Percentiles rank a stretch among this genome's conserved stretches.
phyloP scores from a whole-genome alignment of 306 rosid species.

The Medicago arabica region DNA sequence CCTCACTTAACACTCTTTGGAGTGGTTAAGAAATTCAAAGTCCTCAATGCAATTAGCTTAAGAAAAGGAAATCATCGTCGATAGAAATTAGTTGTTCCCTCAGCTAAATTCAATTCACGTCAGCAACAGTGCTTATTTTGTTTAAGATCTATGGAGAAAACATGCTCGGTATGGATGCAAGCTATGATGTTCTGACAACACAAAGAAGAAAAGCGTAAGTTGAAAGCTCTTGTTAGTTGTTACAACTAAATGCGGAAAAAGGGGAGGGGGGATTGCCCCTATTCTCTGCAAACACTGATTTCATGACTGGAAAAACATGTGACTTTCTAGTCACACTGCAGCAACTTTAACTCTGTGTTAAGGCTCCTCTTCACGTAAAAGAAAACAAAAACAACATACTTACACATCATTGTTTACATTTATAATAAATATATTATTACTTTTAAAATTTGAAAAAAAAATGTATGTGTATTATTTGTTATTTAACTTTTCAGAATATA shows the following conservation, averaged over 20 bases:
- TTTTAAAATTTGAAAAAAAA: not conserved
- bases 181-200: not conserved
- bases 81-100: not conserved
- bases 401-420: not conserved
- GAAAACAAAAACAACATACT: constrained; percentile 19
- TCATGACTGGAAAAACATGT: not conserved
- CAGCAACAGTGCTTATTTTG: not conserved
- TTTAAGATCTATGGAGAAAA: not conserved
- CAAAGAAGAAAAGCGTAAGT: not conserved
- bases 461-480: not conserved
- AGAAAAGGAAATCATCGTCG: not conserved
- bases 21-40: not conserved
- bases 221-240: not conserved
- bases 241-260: not conserved
- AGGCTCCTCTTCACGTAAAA: not conserved
- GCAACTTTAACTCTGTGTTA: constrained; percentile 1
- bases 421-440: constrained; percentile 1
- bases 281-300: constrained; percentile 7
- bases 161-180: not conserved
- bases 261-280: not conserved
- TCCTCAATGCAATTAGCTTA: not conserved
- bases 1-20: not conserved
- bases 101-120: not conserved
- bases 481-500: not conserved
- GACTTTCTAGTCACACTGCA: not conserved